Conservation (phyloP, 2,329 filamentous ascomycete genomes). For the Cladophialophora bantiana region DNA sequence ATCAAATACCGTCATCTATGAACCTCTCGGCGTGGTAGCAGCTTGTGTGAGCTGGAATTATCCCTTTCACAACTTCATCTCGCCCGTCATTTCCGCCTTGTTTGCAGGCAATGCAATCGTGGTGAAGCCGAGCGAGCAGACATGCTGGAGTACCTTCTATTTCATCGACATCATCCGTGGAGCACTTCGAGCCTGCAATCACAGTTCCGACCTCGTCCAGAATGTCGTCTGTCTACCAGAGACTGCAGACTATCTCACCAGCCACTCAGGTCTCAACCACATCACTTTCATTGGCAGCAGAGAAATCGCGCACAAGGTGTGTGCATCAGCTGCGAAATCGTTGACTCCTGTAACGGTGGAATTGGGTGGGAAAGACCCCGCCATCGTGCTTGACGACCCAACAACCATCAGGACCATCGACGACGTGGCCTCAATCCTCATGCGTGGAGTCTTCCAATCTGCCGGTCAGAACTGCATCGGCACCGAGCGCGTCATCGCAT, state of each 20-base stretch:
- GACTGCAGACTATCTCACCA: conserved; percentile 80
- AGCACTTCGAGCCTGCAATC: conserved; percentile 81
- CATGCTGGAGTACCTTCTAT: conserved; percentile 87
- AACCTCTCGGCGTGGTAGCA: conserved; percentile 90
- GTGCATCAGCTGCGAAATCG: conserved; percentile 80
- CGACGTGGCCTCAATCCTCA: conserved; percentile 79
- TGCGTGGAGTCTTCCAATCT: conserved; percentile 87
- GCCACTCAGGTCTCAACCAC: conserved; percentile 82
- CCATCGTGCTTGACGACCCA: conserved; percentile 82
- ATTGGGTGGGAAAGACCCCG: conserved; percentile 93
- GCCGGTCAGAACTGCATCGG: conserved; percentile 98
- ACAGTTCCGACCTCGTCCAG: conserved; percentile 82
- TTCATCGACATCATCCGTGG: conserved; percentile 80
- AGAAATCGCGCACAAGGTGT: conserved; percentile 85
- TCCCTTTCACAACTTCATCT: conserved; percentile 92
- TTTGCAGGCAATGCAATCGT: conserved; percentile 92
- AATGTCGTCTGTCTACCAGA: conserved; percentile 86
- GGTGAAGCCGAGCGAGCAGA: conserved; percentile 94
- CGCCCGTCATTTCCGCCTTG: conserved; percentile 85
- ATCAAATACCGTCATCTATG: conserved; percentile 85
- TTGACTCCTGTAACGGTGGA: conserved; percentile 91
- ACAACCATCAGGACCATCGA: conserved; percentile 65
- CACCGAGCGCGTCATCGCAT: conserved; percentile 88
- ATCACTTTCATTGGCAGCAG: conserved; percentile 96
- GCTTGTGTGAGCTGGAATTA: conserved; percentile 98